phyloP scores from a whole-genome alignment of 495 filamentous ascomycete species.

The Tuber borchii region DNA sequence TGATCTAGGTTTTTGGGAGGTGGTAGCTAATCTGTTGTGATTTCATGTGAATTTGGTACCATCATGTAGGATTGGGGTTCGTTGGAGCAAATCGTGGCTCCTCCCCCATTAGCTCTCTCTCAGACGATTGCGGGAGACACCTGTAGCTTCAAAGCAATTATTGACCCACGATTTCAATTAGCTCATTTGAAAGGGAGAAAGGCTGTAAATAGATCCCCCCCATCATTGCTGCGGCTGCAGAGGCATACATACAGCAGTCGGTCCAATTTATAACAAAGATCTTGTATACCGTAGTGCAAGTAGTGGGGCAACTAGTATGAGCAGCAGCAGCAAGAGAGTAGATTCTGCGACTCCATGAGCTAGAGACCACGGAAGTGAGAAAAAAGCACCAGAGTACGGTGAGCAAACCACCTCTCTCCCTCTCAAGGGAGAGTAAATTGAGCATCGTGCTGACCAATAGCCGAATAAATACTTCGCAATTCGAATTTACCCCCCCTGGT shows the following conservation, averaged over 20 bases:
- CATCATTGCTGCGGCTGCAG: too few species aligned
- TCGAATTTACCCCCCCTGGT: not conserved
- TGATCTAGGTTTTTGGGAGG: not conserved
- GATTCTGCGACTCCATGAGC: not conserved
- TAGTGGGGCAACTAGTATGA: not conserved
- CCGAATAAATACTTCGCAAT: not conserved
- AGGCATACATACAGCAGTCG: not conserved
- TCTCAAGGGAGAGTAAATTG: not conserved
- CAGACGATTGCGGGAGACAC: not conserved
- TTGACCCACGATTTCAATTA: not conserved
- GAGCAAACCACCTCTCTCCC: not conserved
- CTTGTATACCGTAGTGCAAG: not conserved
- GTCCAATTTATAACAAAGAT: not conserved
- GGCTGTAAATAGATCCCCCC: not conserved
- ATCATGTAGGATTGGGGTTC: not conserved
- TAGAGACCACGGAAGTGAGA: not conserved
- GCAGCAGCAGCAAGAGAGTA: not conserved
- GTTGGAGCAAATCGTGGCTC: not conserved
- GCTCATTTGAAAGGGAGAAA: not conserved
- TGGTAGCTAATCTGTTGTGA: not conserved
- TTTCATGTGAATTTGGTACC: not conserved
- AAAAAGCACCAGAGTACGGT: not conserved
- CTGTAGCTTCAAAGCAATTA: not conserved
- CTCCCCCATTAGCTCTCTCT: not conserved
- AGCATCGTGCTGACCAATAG: not conserved